Base-by-base conservation (phyloP, 805 yeast species). In the Pichia phayaonensis region DNA sequence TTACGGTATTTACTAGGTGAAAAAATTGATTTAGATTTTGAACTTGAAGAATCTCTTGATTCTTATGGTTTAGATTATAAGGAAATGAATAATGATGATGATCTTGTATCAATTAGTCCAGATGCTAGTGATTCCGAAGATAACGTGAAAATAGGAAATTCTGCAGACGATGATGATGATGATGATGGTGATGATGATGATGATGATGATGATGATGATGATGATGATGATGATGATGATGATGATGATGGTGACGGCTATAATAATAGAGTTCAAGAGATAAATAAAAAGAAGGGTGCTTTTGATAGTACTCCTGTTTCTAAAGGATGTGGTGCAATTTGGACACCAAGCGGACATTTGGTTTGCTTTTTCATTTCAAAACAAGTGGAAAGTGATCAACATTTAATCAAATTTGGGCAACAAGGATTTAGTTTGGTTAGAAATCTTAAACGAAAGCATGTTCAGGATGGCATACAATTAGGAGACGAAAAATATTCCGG, bases 221-320 rank as follows among this genome's bases (percentile, higher is more conserved):
- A 48, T 8, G 45, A 40, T 53, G 60, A 44, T 49, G 47, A 53
- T 7, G 50, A 51, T 24, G 61, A 54, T 31, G 56, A 58, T 8
- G 63, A 56, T 8, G 56, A 40, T 18, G 61, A 56, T 24, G 63
- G 60, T 11, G 65, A 62, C 8, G 61, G 57, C 22, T 61, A 46
- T 2, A 55, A 47, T 11, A 27, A 11, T 56, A n/a, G 43, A 36
- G 38, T 42, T 40, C 29, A 40, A 26, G 1, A 44, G 39, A 7
- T 34, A n/a, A 34, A 46, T 43, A 13, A 48, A 23, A 44, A 59
- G 21, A 61, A 60, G 29, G 68, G 71, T 1, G 59, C 72, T 4
- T 77, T 81, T 59, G 95, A 88, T 61, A 83, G 88, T 40, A 87
- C 96, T 0, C 97, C 97, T 0, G 76, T 90, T 15, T 97, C 97